phyloP scores from a whole-genome alignment of 345 rosid genomes.

The Eucalyptus regnans region DNA sequence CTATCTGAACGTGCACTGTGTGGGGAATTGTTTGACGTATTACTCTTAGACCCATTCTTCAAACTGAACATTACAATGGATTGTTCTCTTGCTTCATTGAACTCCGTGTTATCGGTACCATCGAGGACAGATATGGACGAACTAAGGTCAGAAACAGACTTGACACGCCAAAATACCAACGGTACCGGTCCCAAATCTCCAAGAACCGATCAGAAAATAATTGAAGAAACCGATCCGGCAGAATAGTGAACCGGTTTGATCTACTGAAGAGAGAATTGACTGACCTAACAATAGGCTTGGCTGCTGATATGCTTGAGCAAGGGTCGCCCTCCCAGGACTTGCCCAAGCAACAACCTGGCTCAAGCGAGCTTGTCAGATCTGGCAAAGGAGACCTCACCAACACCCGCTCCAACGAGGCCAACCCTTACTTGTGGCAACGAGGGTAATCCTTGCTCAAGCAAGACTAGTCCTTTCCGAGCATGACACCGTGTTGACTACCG shows the following conservation, averaged over 20 bases:
- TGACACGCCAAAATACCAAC: neutral
- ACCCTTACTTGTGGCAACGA: too few relatives aligned
- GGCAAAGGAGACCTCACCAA: too few relatives aligned
- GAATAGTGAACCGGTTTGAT: neutral
- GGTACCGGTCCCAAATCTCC: neutral
- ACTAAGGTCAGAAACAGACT: neutral
- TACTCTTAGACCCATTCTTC: neutral
- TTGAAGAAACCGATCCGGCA: neutral
- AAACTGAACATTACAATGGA: too few relatives aligned
- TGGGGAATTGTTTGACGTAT: too few relatives aligned
- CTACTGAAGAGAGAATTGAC: neutral
- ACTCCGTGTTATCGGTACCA: neutral
- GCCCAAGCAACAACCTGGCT: too few relatives aligned
- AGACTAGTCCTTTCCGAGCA: too few relatives aligned
- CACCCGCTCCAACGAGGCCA: too few relatives aligned
- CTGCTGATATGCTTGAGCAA: neutral
- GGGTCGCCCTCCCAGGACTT: too few relatives aligned
- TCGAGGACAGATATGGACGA: neutral
- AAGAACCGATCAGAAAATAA: neutral
- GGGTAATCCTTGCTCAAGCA: too few relatives aligned
- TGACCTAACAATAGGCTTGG: neutral
- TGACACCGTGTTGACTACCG: too few relatives aligned
- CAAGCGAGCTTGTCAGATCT: too few relatives aligned
- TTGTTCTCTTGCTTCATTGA: neutral
- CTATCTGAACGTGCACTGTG: too few relatives aligned